Evolutionary conservation across 139 green algal species (phyloP), one percentile per base, ranked within the genome.

Genomic region (Pycnococcus provasolii): DNA sequence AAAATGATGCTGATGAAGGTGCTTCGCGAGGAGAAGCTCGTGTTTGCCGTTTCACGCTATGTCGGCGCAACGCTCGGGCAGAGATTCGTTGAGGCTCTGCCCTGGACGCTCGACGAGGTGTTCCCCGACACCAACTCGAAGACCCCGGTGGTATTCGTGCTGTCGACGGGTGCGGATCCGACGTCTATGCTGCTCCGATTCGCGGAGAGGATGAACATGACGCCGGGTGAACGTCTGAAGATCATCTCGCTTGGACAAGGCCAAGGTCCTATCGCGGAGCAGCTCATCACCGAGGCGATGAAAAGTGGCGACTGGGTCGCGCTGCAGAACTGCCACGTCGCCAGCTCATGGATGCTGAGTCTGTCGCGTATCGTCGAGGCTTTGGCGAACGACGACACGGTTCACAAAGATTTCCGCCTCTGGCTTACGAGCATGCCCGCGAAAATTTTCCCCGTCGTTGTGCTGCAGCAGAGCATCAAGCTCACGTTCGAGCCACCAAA

Each of bases 191-290:
- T 73, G 42, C 83, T 87, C 77, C 73, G 81, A 6, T 88, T 90
- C 75, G 83, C 78, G 1, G 78, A 83, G 75, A 82, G 74, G 62
- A 75, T 74, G 44, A 81, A 79, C 40, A 81, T 72, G 75, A 44
- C 64, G 48, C 76, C 75, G 4, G 83, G 83, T 42, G 83, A 88
- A 68, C 68, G 72, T 37, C 73, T 88, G 58, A 79, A 88, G 37
- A 73, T 57, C 26, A 67, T 73, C 6, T 67, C 55, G 13, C 54
- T 73, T 3, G 66, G 66, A 3, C 66, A 67, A 40, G 66, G 66
- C 13, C 66, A 73, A 53, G 66, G 66, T 37, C 55, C 54, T 7
- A 67, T 65, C 40, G 66, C 66, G 43, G 66, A 73, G 66, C 13
- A n/a, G 42, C 15, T 39, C 37, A 41, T 73, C 13, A 42, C n/a